Evolutionary conservation across 2,329 filamentous ascomycete species (phyloP), one percentile per base, ranked within the genome.

Genomic region (Pseudogymnoascus sp.): DNA sequence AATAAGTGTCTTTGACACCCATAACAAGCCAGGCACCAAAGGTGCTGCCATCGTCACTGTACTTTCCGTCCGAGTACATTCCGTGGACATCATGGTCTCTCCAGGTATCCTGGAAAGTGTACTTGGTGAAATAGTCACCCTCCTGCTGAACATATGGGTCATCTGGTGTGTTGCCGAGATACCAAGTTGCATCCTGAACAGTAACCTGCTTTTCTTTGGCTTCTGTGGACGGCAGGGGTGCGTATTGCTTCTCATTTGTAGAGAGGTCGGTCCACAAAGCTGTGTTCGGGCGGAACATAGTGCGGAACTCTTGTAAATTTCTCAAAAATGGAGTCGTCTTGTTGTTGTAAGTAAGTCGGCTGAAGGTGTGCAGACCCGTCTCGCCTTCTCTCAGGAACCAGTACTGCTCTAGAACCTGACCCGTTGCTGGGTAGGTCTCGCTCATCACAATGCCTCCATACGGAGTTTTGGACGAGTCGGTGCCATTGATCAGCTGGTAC

Each of bases 141-240:
- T 81, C 77, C 50, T 82, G 73, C 37, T 77, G 70, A 0, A 83
- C 80, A 66, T 86, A 87, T 0, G 79, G 74, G 67, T 84, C 80
- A 14, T 79, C 67, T 0, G 78, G 77, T 0, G 78, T 78, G 53
- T 80, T 80, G 25, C 80, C 80, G 12, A 86, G 69, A 53, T 82
- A 80, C 82, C 82, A 86, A 0, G 84, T 85, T 4, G 84, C 83
- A 70, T 87, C 84, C 68, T 87, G 84, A 3, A 87, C 83, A 2
- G 77, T 76, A 7, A 80, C 70, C 58, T 80, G 70, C 3, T 74
- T 73, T 0, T 72, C 68, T 12, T 74, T 73, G 1, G 75, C 75
- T 1, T 77, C 74, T 11, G 72, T 71, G 14, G 75, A 74, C 0
- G 82, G 81, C 38, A 78, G 67, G 3, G 83, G 83, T 0, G 81